Evolutionary conservation across 306 rosid species (phyloP).

Genomic region (Albizia julibrissin): DNA sequence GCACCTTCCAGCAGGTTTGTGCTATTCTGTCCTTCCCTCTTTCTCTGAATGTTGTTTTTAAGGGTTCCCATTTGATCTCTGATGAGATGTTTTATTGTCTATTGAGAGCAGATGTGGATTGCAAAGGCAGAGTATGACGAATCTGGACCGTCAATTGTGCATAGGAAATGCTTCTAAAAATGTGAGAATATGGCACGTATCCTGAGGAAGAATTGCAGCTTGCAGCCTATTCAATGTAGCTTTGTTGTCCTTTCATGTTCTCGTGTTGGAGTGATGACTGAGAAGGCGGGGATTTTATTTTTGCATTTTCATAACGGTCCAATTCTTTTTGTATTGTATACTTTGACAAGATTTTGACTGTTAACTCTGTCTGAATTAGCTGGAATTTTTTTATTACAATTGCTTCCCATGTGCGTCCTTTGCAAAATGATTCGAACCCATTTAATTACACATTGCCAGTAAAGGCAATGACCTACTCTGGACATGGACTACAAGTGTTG

Average conservation of each 20-base stretch:
- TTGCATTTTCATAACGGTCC: constrained; percentile 44
- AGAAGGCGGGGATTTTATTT: constrained; percentile 49
- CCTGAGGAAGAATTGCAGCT: constrained; percentile 28
- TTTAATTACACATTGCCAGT: constrained; percentile 18
- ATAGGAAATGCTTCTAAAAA: constrained; percentile 53
- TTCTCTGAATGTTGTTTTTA: constrained; percentile 10
- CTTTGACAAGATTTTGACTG: constrained; percentile 30
- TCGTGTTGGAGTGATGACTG: constrained; percentile 50
- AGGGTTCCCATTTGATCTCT: constrained; percentile 8
- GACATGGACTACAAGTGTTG: background rate
- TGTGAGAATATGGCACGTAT: constrained; percentile 42
- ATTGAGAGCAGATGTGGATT: constrained; percentile 53
- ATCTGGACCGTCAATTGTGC: constrained; percentile 59
- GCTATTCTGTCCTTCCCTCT: background rate
- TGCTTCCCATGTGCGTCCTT: background rate
- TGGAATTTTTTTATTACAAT: constrained; percentile 14
- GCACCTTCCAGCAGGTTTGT: constrained; percentile 57
- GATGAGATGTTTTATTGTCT: background rate
- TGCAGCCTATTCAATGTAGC: constrained; percentile 44
- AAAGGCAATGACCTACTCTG: background rate
- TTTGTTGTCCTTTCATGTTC: constrained; percentile 47
- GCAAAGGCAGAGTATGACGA: constrained; percentile 58
- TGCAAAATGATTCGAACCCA: constrained; percentile 13
- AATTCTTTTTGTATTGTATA: constrained; percentile 39
- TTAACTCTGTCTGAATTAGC: constrained; percentile 31